Evolutionary conservation across 768 basidiomycete species (phyloP).

Genomic region (Tulasnella sp.): DNA sequence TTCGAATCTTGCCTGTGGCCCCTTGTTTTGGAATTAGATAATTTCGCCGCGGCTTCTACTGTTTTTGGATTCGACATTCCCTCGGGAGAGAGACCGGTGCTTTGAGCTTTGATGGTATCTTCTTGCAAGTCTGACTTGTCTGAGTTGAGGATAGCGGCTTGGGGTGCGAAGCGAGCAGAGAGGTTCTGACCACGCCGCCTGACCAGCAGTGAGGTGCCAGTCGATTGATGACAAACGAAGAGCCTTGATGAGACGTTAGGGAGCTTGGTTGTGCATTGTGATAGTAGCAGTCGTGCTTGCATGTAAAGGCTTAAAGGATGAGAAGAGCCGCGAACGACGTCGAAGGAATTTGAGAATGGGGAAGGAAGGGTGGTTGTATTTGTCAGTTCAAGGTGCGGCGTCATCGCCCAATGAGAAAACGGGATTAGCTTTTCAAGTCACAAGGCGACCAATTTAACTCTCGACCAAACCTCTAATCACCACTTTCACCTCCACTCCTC

Average conservation of each 20-base stretch:
- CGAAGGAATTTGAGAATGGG: neutral
- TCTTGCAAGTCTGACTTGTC: neutral
- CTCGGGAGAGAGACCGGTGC: slow-evolving; percentile 12
- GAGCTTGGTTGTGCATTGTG: neutral
- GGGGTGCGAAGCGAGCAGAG: slow-evolving; percentile 10
- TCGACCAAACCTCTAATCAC: neutral
- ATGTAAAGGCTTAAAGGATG: neutral
- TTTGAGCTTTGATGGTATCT: neutral
- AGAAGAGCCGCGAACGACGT: neutral
- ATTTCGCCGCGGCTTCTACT: slow-evolving; percentile 12
- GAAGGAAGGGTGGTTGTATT: neutral
- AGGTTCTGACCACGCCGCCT: slow-evolving; percentile 4
- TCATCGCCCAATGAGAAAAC: neutral
- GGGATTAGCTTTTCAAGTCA: neutral
- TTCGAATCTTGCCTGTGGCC: neutral
- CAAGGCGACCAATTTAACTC: neutral
- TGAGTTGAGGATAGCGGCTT: neutral
- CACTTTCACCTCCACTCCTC: neutral
- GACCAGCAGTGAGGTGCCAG: neutral
- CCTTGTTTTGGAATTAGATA: neutral
- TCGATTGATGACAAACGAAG: neutral
- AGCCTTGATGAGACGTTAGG: neutral
- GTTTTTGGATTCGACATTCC: slow-evolving; percentile 13
- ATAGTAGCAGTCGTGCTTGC: neutral
- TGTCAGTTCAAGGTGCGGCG: neutral